A percentile compares a stretch with the other conserved stretches of the same genome.
These are phyloP conservation scores for Bruguiera parviflora DNA, from an alignment of 345 rosid genomes.

Conservation along the genomic window DNA sequence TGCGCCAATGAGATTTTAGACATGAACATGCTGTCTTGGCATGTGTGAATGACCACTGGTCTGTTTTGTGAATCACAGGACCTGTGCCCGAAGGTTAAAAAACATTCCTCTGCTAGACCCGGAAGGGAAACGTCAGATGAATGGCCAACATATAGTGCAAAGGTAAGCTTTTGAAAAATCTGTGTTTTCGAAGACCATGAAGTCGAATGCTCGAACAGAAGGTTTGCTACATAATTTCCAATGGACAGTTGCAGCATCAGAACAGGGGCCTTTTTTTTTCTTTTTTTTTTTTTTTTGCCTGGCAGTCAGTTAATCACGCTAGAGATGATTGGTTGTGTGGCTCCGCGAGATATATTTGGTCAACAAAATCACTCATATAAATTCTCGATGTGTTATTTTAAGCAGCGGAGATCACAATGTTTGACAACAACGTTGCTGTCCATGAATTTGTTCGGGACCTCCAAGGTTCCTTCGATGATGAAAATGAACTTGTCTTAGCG, in stretches of 20 bases:
- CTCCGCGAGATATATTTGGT: too few species aligned
- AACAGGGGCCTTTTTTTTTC: too few species aligned
- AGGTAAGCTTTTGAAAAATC: conserved; percentile 66
- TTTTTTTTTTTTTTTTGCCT: too few species aligned
- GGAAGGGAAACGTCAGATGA: conserved; percentile 95
- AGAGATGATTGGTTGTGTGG: too few species aligned
- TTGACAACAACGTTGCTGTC: conserved; percentile 61
- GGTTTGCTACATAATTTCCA: conserved; percentile 31
- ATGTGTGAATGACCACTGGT: background rate
- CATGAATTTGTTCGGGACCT: conserved; percentile 81
- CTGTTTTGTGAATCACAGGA: conserved; percentile 30
- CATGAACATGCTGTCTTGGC: too few species aligned
- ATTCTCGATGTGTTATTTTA: conserved; percentile 7
- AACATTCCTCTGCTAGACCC: conserved; percentile 89
- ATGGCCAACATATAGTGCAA: conserved; percentile 75
- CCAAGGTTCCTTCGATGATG: conserved; percentile 70
- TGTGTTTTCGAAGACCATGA: conserved; percentile 68
- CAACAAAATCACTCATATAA: background rate
- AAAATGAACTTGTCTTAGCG: conserved; percentile 74
- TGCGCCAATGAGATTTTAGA: too few species aligned
- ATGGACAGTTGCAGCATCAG: too few species aligned
- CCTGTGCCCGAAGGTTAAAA: conserved; percentile 67
- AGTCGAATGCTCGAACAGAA: conserved; percentile 83
- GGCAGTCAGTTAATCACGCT: too few species aligned
- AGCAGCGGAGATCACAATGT: conserved; percentile 79